Evolutionary conservation across 2,329 filamentous ascomycete species (phyloP), one percentile per base, ranked within the genome.

Genomic region (Parastagonospora avenae): DNA sequence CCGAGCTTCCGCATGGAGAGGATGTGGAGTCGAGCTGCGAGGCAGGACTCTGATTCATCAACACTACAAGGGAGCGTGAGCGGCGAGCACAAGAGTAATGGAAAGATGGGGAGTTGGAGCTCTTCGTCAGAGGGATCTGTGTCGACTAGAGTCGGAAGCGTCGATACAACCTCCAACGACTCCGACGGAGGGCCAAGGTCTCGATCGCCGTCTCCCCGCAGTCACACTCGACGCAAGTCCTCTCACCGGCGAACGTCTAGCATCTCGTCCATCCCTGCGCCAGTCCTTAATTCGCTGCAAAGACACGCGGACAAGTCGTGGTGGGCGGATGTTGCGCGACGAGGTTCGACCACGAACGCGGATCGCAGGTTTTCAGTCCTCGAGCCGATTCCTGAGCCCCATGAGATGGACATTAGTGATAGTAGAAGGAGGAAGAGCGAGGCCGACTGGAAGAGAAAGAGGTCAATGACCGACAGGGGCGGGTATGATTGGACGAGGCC

Each of bases 301-400:
- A 40, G 14, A 12, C 51, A 42, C 30, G 29, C 37, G 9, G 47
- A 53, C 27, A 54, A 42, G 33, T 40, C 33, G 8, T 50, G 45
- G 49, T 50, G 51, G 47, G 46, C 29, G n/a, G 57, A 55, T 15
- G 39, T 47, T 11, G 50, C 46, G 8, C 44, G 41, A 14, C 38
- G 45, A 11, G 48, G 45, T 4, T 55, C 46, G 14, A 46, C 40
- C 4, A 41, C 48, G 2, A 39, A 41, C 31, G 30, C 27, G 7
- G 42, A 40, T 14, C 41, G 41, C 27, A 50, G 41, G 16, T 38
- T 54, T 5, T 52, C 53, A 5, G 46, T 48, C 8, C 50, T 59
- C 11, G 50, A 50, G 12, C 28, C 57, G 6, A 52, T 60, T 28
- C 28, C 42, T 10, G 57, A 57, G 29, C 57, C 48, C 4, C 8